Conservation (phyloP, 192 early-diverging fungal genomes). For the Rhizophagus sp. region DNA sequence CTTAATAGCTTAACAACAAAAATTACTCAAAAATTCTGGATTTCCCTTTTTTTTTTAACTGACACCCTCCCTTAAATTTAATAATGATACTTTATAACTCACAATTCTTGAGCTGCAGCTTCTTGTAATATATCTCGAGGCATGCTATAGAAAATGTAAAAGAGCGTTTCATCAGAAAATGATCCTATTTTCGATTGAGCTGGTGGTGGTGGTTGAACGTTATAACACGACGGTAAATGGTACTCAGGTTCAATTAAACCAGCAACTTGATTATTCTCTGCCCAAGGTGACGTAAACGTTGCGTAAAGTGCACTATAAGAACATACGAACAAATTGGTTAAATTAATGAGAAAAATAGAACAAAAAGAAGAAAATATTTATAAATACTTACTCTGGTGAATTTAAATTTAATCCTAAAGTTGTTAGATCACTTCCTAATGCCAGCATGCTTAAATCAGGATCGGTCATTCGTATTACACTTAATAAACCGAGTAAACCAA, state of each 20-base stretch:
- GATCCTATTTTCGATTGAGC: constrained; percentile 70
- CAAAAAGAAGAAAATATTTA: background rate
- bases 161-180: constrained; percentile 90
- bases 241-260: constrained; percentile 82
- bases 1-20: no score
- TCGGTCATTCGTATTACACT: constrained; percentile 79
- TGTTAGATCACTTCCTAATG: constrained; percentile 89
- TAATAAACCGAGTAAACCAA: constrained; percentile 86
- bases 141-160: constrained; percentile 97
- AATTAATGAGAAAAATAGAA: background rate
- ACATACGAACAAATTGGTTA: background rate
- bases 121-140: constrained; percentile 93
- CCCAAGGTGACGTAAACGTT: constrained; percentile 89
- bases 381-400: constrained; percentile 61
- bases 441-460: constrained; percentile 76
- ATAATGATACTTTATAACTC: constrained; percentile 25
- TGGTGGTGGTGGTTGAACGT: constrained; percentile 67
- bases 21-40: no score
- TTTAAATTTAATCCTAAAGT: constrained; percentile 79
- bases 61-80: background rate
- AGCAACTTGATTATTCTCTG: constrained; percentile 65
- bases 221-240: constrained; percentile 84
- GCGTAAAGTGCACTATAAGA: constrained; percentile 70
- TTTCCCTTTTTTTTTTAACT: no score
- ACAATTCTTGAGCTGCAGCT: constrained; percentile 91